Evolutionary conservation across 305 asterid species (phyloP).

Genomic region (Andrographis paniculata): DNA sequence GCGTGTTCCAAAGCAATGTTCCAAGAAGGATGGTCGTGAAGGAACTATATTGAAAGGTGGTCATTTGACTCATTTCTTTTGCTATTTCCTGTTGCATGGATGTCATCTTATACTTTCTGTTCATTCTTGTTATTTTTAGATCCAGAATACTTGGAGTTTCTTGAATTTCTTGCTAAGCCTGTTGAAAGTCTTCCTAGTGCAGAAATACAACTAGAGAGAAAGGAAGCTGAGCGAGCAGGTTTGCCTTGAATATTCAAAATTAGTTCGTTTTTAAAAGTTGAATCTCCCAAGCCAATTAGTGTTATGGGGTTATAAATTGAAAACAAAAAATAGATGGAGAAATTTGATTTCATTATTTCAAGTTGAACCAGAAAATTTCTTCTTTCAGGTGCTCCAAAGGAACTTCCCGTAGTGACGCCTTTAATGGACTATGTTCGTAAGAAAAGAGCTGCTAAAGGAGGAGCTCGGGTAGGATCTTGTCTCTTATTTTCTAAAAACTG

Average conservation of each 20-base stretch:
- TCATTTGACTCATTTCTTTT: constrained; percentile 14
- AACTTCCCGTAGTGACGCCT: constrained; percentile 63
- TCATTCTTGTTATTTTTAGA: constrained; percentile 37
- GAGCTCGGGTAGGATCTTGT: constrained; percentile 49
- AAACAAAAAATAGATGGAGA: too few species aligned
- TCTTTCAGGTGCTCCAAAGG: constrained; percentile 62
- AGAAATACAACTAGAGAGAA: constrained; percentile 83
- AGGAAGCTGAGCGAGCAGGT: constrained; percentile 84
- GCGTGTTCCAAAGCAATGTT: constrained; percentile 63
- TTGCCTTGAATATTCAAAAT: constrained; percentile 22
- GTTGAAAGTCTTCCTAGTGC: constrained; percentile 92
- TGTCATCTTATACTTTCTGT: constrained; percentile 20
- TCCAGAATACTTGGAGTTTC: constrained; percentile 84
- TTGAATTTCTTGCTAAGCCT: constrained; percentile 73
- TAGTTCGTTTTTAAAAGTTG: too few species aligned
- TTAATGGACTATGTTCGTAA: constrained; percentile 78
- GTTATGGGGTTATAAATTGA: too few species aligned
- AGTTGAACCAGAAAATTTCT: too few species aligned
- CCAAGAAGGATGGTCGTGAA: constrained; percentile 85
- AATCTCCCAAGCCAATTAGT: too few species aligned
- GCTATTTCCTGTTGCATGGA: too few species aligned
- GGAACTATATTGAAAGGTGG: constrained; percentile 72
- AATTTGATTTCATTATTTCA: not conserved
- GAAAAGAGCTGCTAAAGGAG: constrained; percentile 73
- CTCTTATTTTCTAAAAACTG: constrained; percentile 11